Conservation (phyloP, 768 basidiomycete species). For the Saitozyma sp. region DNA sequence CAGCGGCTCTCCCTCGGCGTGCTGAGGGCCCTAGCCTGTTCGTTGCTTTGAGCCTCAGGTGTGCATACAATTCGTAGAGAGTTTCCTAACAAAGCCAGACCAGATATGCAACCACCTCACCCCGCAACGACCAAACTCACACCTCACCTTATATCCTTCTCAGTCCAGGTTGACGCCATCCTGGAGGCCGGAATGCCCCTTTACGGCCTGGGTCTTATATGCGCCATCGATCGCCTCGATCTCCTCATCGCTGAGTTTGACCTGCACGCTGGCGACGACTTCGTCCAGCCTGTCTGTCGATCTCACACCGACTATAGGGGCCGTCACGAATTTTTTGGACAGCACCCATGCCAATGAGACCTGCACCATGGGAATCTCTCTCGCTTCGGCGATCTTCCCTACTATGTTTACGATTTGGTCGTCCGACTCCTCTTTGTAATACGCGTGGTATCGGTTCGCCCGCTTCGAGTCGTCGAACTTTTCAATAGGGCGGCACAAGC, state of each 20-base stretch:
- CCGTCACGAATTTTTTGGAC: slow-evolving; percentile 54
- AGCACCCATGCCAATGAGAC: slow-evolving; percentile 57
- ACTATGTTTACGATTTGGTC: slow-evolving; percentile 55
- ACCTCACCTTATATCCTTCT: too few species aligned
- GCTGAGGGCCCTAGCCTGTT: too few species aligned
- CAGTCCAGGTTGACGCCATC: too few species aligned
- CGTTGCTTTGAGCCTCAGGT: too few species aligned
- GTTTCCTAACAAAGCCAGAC: too few species aligned
- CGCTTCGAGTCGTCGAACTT: slow-evolving; percentile 10
- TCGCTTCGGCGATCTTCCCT: slow-evolving; percentile 56
- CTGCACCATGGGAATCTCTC: slow-evolving; percentile 56
- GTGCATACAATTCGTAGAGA: too few species aligned
- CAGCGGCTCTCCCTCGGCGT: too few species aligned
- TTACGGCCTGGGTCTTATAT: slow-evolving; percentile 26
- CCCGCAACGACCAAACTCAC: too few species aligned
- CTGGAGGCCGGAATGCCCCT: slow-evolving; percentile 22
- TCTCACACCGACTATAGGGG: slow-evolving; percentile 58
- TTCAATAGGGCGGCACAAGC: slow-evolving; percentile 14
- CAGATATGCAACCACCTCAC: too few species aligned
- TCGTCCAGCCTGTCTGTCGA: slow-evolving; percentile 55
- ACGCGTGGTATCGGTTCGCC: slow-evolving; percentile 13
- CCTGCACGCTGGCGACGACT: slow-evolving; percentile 44
- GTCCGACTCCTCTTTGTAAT: slow-evolving; percentile 9
- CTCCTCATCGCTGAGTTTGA: slow-evolving; percentile 47
- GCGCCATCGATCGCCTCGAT: slow-evolving; percentile 49